phyloP scores from a whole-genome alignment of 768 basidiomycete genomes.

The Tylopilus intermedius region DNA sequence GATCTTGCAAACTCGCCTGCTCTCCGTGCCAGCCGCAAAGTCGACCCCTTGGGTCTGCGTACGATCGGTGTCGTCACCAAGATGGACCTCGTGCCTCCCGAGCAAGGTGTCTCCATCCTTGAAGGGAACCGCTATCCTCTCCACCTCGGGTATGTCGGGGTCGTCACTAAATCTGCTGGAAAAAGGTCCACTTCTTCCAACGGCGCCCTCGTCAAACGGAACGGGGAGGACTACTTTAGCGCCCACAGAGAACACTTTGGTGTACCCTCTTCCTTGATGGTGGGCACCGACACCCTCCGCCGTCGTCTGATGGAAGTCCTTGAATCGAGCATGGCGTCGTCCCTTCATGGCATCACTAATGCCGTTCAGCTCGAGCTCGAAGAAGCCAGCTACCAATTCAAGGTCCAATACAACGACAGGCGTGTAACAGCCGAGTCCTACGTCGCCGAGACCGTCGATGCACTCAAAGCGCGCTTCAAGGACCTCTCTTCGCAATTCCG shows the following conservation, averaged over 20 bases:
- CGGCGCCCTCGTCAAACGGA: conserved; percentile 46
- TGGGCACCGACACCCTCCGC: conserved; percentile 87
- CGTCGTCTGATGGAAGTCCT: conserved; percentile 93
- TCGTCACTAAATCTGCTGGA: conserved; percentile 77
- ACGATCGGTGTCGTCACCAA: conserved; percentile 98
- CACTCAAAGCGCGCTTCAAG: conserved; percentile 85
- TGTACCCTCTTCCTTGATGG: conserved; percentile 64
- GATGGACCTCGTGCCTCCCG: conserved; percentile 93
- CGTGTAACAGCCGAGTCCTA: conserved; percentile 94
- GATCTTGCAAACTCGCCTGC: conserved; percentile 98
- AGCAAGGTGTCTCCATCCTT: conserved; percentile 76
- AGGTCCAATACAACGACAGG: conserved; percentile 96
- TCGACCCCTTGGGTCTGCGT: conserved; percentile 90
- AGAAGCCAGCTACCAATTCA: conserved; percentile 97
- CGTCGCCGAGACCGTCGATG: conserved; percentile 94
- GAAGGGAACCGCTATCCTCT: conserved; percentile 93
- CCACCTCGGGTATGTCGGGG: conserved; percentile 95
- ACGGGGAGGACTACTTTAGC: conserved; percentile 67
- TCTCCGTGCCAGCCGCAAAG: conserved; percentile 83
- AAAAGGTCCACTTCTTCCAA: conserved; percentile 47
- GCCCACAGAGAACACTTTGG: conserved; percentile 60
- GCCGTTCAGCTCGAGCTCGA: conserved; percentile 96
- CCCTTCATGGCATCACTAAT: conserved; percentile 92
- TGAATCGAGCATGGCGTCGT: conserved; percentile 95
- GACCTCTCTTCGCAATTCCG: conserved; percentile 80